Evolutionary conservation across 371 early-diverging fungal genomes (phyloP).

Genomic region (Rhizopus sp.): DNA sequence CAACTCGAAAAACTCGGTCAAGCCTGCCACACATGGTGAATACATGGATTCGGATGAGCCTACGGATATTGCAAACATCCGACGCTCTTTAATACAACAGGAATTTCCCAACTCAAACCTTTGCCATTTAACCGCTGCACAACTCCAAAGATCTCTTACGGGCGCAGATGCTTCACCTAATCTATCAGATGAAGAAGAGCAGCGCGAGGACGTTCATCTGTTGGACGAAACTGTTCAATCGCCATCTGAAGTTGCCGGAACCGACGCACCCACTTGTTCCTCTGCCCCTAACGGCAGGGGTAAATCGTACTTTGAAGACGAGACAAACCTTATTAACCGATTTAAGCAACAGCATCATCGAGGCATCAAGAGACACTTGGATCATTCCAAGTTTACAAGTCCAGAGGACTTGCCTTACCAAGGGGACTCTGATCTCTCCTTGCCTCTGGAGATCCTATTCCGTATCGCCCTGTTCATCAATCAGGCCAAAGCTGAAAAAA

Average conservation of each 20-base stretch:
- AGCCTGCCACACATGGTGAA: conserved; percentile 22
- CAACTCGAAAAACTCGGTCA: conserved; percentile 25
- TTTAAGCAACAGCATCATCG: conserved; percentile 21
- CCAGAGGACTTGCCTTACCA: conserved; percentile 46
- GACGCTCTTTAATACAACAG: conserved; percentile 33
- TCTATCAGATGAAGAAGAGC: conserved; percentile 12
- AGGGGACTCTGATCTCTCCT: conserved; percentile 48
- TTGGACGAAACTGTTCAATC: conserved; percentile 13
- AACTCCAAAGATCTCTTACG: conserved; percentile 6
- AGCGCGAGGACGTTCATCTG: not conserved
- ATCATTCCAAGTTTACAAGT: conserved; percentile 32
- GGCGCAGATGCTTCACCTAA: not conserved
- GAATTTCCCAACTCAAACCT: conserved; percentile 35
- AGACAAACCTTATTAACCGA: conserved; percentile 5
- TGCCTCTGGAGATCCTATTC: conserved; percentile 63
- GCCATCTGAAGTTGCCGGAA: conserved; percentile 8
- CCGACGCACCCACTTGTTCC: not conserved
- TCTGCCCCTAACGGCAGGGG: not conserved
- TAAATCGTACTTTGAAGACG: not conserved
- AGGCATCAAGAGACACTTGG: conserved; percentile 12
- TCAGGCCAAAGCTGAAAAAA: conserved; percentile 43
- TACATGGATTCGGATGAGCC: conserved; percentile 37
- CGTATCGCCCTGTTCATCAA: conserved; percentile 56
- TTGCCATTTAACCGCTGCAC: conserved; percentile 18
- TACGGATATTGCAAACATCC: conserved; percentile 32